Conservation (phyloP, 768 basidiomycete species). For the Rhizopogon vesiculosus region DNA sequence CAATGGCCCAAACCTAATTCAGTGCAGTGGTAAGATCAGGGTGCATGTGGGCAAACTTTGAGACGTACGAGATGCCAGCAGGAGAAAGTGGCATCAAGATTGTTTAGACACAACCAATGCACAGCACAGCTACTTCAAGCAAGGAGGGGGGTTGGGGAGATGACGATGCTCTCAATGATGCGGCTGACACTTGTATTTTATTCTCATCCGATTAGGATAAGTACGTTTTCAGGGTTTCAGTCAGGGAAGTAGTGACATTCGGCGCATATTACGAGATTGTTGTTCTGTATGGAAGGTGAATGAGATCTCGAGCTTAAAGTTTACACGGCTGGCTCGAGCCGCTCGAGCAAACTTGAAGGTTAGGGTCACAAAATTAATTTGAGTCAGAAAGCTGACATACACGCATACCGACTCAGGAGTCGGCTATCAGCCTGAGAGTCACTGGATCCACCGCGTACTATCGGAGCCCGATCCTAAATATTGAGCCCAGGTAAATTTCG, state of each 20-base stretch:
- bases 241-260: slow-evolving; percentile 1
- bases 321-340: not conserved
- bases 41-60: not conserved
- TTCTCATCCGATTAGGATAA: slow-evolving; percentile 8
- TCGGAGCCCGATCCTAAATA: too few relatives aligned
- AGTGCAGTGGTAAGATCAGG: not conserved
- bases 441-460: too few relatives aligned
- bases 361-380: too few relatives aligned
- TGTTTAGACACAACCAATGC: slow-evolving; percentile 6
- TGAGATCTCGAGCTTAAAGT: not conserved
- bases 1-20: slow-evolving; percentile 28
- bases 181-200: slow-evolving; percentile 8
- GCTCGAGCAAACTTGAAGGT: not conserved
- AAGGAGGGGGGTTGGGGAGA: slow-evolving; percentile 5
- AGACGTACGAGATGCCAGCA: slow-evolving; percentile 19
- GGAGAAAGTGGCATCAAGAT: slow-evolving; percentile 9
- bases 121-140: not conserved
- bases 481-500: too few relatives aligned
- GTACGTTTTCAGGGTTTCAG: slow-evolving; percentile 19
- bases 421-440: too few relatives aligned
- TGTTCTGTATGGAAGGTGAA: slow-evolving; percentile 5
- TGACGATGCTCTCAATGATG: not conserved
- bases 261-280: slow-evolving; percentile 9
- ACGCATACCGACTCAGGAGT: too few relatives aligned
- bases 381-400: too few relatives aligned